Conservation (phyloP, 345 rosid genomes). For the Firmiana major region DNA sequence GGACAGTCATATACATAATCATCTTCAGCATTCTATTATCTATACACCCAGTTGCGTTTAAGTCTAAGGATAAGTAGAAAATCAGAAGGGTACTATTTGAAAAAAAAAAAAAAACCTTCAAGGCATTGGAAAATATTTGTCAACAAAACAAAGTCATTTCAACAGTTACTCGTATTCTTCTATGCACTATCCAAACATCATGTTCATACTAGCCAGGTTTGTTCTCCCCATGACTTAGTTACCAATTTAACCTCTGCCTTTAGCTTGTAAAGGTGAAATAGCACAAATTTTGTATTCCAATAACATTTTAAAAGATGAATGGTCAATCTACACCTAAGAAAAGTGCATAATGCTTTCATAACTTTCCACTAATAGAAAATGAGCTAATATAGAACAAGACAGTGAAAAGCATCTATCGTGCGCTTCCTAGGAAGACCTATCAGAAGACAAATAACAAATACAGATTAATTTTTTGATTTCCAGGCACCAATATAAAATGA, state of each 20-base stretch:
- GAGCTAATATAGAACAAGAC: background rate
- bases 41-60: background rate
- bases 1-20: background rate
- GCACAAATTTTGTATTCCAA: background rate
- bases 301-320: background rate
- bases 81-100: background rate
- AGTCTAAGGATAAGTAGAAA: background rate
- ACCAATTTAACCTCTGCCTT: background rate
- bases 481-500: background rate
- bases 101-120: background rate
- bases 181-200: background rate
- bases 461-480: background rate
- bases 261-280: background rate
- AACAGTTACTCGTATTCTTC: background rate
- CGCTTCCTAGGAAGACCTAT: background rate
- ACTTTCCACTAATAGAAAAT: background rate
- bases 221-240: background rate
- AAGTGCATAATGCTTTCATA: background rate
- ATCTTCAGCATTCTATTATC: background rate
- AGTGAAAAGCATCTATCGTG: background rate
- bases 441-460: background rate
- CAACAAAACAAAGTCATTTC: background rate
- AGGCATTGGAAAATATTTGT: background rate
- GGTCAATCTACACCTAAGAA: background rate
- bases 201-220: background rate